Base-by-base conservation (phyloP, 2,329 filamentous ascomycete species). In the Magnaporthiopsis poae region DNA sequence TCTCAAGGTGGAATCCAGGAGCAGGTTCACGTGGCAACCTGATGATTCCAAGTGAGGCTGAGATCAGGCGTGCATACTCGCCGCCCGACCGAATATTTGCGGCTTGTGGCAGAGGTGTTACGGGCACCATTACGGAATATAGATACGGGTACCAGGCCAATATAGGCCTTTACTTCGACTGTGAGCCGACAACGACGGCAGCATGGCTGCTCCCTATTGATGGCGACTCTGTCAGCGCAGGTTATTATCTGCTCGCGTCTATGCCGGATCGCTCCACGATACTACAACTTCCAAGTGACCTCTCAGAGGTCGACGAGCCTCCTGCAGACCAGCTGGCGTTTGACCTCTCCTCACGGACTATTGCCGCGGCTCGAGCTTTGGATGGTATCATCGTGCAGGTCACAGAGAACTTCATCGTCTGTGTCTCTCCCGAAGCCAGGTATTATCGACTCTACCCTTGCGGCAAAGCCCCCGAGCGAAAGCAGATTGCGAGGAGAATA, bases 121-220 rank as follows among this genome's bases (percentile, higher is more conserved):
- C 81, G 36, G 89, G 89, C 12, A 82, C 84, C 9, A 78, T 94
- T 31, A 85, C 86, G 3, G 89, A 94, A 72, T 80, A 91, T 68
- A 84, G 89, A 69, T 81, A 86, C 74, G 90, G 91, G 4, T 77
- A 91, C 35, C 86, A 90, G 71, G 90, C 89, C 25, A 86, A 84
- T 66, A 85, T 91, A 69, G 86, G 84, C 1, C 71, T 86, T 5
- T 83, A 86, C 29, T 77, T 87, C 13, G 81, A 84, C 29, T 82
- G 80, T 61, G 77, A 76, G 9, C 77, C 78, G 8, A 78, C 80
- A 1, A 79, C 86, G 39, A 81, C 79, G 64, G 78, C 81, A 63
- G 81, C 80, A 21, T 88, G 86, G 85, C 77, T 82, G 15, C 79
- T 88, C 39, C 75, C 74, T 0, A 70, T 71, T 33, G 69, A 71